Percentiles rank a stretch among this genome's conserved stretches.
Evolutionary conservation across 495 filamentous ascomycete species (phyloP).

Genomic region (Aspergillus homomorphus): DNA sequence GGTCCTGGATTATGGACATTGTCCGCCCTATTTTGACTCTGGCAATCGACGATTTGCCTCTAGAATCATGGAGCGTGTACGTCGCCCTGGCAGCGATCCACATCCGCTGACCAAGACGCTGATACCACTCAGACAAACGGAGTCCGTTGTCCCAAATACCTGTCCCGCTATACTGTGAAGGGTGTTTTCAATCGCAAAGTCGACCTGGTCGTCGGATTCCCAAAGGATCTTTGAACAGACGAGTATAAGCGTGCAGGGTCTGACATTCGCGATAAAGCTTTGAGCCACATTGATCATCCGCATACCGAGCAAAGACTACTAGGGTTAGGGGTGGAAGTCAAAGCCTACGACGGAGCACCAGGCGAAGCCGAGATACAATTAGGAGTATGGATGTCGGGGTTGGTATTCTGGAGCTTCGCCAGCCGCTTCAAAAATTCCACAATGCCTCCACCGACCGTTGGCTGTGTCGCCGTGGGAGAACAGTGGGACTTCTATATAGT

Average conservation of each 20-base stretch:
- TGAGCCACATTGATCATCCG: constrained; percentile 10
- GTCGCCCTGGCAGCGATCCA: not conserved
- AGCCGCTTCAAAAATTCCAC: no score
- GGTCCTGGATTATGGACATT: constrained; percentile 13
- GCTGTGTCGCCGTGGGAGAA: not conserved
- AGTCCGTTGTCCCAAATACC: constrained; percentile 5
- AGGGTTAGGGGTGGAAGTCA: constrained; percentile 2
- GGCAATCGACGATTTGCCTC: not conserved
- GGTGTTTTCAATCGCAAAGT: constrained; percentile 4
- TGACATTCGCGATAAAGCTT: not conserved
- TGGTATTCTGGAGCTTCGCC: constrained; percentile 1
- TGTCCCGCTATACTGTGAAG: constrained; percentile 2
- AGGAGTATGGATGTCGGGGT: constrained; percentile 9
- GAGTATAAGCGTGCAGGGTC: not conserved
- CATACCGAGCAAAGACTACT: constrained; percentile 5
- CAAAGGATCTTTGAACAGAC: not conserved
- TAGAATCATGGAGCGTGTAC: constrained; percentile 17
- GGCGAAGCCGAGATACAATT: constrained; percentile 13
- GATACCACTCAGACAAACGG: not conserved
- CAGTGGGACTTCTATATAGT: constrained; percentile 12
- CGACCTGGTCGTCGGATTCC: constrained; percentile 12
- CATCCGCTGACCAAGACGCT: not conserved
- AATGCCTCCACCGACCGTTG: not conserved
- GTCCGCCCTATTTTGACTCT: constrained; percentile 1
- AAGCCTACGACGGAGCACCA: constrained; percentile 1